A percentile compares a stretch with the other conserved stretches of the same genome.
phyloP scores from a whole-genome alignment of 257 asterid species.

The Plantago ovata region DNA sequence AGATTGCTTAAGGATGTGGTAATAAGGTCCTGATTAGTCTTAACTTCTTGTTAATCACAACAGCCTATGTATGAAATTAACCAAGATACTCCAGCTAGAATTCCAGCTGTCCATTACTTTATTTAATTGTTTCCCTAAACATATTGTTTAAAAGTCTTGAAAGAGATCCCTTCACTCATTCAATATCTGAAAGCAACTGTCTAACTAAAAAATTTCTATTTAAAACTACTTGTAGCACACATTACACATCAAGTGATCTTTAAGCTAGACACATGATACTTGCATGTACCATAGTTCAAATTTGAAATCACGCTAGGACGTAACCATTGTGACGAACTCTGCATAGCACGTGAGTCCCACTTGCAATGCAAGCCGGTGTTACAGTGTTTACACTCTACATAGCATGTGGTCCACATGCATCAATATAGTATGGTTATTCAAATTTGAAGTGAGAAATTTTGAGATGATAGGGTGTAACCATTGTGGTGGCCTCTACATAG shows the following conservation, averaged over 20 bases:
- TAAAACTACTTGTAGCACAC: background rate
- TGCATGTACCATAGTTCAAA: too few relatives aligned
- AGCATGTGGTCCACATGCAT: too few relatives aligned
- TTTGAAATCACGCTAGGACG: too few relatives aligned
- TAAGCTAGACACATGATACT: too few relatives aligned
- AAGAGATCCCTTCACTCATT: slow-evolving; percentile 21
- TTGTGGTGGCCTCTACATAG: too few relatives aligned
- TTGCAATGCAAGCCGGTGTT: too few relatives aligned
- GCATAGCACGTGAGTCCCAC: too few relatives aligned
- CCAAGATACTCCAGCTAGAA: slow-evolving; percentile 1
- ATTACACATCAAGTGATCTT: background rate
- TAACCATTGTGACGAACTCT: too few relatives aligned
- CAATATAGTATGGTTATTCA: too few relatives aligned
- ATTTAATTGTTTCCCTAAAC: background rate
- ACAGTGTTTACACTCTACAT: too few relatives aligned
- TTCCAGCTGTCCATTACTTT: background rate
- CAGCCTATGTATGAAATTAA: background rate
- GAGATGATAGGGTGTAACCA: too few relatives aligned
- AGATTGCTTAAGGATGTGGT: background rate
- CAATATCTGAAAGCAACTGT: slow-evolving; percentile 41
- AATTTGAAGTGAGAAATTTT: too few relatives aligned
- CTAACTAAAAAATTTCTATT: slow-evolving; percentile 13
- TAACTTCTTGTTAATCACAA: background rate
- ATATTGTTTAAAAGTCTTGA: background rate
- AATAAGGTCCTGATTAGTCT: background rate